Evolutionary conservation across 1,284 basidiomycete genomes (phyloP), one percentile per base, ranked within the genome.

Genomic region (Fomitopsis pinicola): DNA sequence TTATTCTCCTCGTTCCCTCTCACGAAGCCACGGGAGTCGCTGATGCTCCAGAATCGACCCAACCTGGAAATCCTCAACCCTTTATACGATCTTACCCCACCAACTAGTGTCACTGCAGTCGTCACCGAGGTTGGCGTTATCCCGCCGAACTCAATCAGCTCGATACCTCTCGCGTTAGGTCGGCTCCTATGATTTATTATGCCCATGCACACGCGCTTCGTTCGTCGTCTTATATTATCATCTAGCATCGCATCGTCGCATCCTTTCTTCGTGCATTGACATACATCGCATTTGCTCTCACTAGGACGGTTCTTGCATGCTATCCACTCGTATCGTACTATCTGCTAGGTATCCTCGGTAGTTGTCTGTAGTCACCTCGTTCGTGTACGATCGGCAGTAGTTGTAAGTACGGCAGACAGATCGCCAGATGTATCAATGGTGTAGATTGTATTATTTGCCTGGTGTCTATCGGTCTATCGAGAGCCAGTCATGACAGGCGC

Each of bases 51-150:
- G 64, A 76, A 71, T 62, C 67, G 70, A 58, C 71, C 79, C 10
- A 84, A 84, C 66, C 79, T 95, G 19, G 89, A 92, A 65, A 84
- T 90, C 15, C 77, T 96, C 59, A 92, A 90, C 71, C 88, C 96
- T 15, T 76, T 97, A 17, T 98, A 97, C 71, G 96, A 98, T 74
- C 81, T 97, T 45, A 96, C 95, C 1, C 92, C 95, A 4, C 91
- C 95, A 0, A 84, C 85, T 26, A 89, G 88, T 70, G 94, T 98
- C 66, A 97, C 95, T 1, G 95, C 92, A n/a, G 93, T 98, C 28
- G 95, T 97, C 62, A 97, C 96, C 5, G 95, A 98, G 77, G 94
- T 95, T 53, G 94, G 94, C 5, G 82, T 95, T 60, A 95, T 97
- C 66, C 94, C 94, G 3, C 92, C 94, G 0, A 93, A 85, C 67